Percentiles rank a stretch among this genome's conserved stretches.
phyloP scores from a whole-genome alignment of 352 stramenopile genomes.

The Saprolegnia parasitica region DNA sequence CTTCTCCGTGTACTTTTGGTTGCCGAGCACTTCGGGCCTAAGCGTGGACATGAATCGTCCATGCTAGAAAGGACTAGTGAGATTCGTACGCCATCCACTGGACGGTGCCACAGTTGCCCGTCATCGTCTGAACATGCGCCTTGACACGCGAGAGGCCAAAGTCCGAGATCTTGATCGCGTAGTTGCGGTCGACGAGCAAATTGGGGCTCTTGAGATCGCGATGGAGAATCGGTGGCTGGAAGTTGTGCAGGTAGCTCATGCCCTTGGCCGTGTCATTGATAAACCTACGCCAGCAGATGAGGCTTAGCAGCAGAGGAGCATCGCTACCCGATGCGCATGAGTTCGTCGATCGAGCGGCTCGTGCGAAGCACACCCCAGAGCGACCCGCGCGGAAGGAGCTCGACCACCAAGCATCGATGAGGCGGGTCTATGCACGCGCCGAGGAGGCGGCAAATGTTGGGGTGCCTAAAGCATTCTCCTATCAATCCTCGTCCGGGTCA shows the following conservation, averaged over 20 bases:
- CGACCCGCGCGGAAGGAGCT: constrained; percentile 89
- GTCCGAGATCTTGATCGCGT: constrained; percentile 88
- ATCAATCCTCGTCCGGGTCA: not conserved
- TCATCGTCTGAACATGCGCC: constrained; percentile 89
- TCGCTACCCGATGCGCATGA: constrained; percentile 42
- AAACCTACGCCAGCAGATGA: constrained; percentile 36
- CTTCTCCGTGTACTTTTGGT: constrained; percentile 91
- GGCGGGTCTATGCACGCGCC: constrained; percentile 90
- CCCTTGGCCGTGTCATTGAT: constrained; percentile 70
- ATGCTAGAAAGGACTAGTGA: not conserved
- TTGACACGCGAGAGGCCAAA: constrained; percentile 90
- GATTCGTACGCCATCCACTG: constrained; percentile 80
- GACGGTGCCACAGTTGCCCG: constrained; percentile 85
- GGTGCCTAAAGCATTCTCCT: constrained; percentile 53
- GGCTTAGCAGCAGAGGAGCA: constrained; percentile 24
- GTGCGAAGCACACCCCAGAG: constrained; percentile 89
- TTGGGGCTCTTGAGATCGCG: constrained; percentile 89
- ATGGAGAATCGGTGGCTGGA: constrained; percentile 82
- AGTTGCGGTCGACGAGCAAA: constrained; percentile 78
- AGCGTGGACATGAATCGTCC: not conserved
- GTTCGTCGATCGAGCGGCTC: constrained; percentile 42
- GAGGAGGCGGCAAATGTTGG: constrained; percentile 96
- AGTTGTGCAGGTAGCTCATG: constrained; percentile 87
- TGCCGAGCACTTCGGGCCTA: constrained; percentile 83
- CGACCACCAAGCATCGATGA: constrained; percentile 94